phyloP scores from a whole-genome alignment of 768 basidiomycete species.

The Butyriboletus loyo region DNA sequence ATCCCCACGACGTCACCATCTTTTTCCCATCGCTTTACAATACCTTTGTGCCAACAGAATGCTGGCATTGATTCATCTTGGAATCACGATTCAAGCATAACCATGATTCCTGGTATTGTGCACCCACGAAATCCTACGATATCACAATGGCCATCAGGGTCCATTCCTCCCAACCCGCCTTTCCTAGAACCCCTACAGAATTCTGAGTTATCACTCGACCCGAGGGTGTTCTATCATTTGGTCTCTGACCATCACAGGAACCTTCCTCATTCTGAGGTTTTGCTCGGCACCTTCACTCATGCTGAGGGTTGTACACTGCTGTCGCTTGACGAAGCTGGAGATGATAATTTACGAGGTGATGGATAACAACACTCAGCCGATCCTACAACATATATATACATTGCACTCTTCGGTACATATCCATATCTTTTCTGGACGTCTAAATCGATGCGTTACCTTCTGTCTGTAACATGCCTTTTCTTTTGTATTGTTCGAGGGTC shows the following conservation, averaged over 20 bases:
- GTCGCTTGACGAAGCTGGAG: constrained; percentile 3
- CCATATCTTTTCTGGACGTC: background rate
- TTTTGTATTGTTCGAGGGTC: background rate
- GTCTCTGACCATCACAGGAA: constrained; percentile 2
- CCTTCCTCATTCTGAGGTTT: background rate
- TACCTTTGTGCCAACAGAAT: constrained; percentile 1
- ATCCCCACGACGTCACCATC: background rate
- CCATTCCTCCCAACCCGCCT: background rate
- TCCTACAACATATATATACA: background rate
- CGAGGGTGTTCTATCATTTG: background rate
- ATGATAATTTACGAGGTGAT: background rate
- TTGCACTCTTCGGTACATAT: background rate
- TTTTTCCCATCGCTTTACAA: background rate
- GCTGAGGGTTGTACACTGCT: constrained; percentile 3
- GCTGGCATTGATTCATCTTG: background rate
- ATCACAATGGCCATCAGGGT: constrained; percentile 1
- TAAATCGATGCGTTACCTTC: background rate
- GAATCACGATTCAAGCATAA: background rate
- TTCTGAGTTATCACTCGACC: background rate
- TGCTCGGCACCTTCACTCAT: background rate
- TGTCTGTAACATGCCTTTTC: background rate
- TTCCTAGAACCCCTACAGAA: background rate
- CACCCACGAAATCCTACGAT: background rate
- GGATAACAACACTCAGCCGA: background rate
- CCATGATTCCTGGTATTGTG: background rate